Conservation (phyloP, 441 rosid species). For the Croton laevigatus region DNA sequence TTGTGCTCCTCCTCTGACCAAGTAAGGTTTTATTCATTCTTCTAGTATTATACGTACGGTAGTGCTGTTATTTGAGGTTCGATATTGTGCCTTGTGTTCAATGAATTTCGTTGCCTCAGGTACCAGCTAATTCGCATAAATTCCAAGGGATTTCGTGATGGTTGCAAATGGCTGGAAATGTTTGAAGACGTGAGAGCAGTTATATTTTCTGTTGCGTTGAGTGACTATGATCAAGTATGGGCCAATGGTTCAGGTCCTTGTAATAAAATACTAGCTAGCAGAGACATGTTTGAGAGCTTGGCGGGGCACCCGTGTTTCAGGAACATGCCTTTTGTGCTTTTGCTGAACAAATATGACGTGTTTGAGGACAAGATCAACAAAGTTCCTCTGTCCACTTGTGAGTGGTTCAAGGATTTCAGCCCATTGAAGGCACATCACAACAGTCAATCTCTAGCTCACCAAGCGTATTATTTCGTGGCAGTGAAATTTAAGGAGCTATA, state of each 20-base stretch:
- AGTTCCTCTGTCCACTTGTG: constrained; percentile 54
- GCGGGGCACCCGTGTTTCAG: constrained; percentile 77
- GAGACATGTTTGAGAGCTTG: constrained; percentile 68
- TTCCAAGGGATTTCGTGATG: constrained; percentile 78
- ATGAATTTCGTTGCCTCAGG: constrained; percentile 34
- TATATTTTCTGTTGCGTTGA: constrained; percentile 75
- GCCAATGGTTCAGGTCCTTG: constrained; percentile 37
- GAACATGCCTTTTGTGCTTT: constrained; percentile 65
- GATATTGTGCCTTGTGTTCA: constrained; percentile 9
- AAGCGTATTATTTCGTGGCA: constrained; percentile 84
- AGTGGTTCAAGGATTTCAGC: constrained; percentile 80
- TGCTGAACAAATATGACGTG: constrained; percentile 82
- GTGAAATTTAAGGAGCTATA: constrained; percentile 89
- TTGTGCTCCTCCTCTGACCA: constrained; percentile 49
- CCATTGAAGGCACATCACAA: constrained; percentile 56
- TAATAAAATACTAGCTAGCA: constrained; percentile 83
- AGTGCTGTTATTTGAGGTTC: neutral
- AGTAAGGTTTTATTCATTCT: constrained; percentile 34
- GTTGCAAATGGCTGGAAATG: constrained; percentile 97
- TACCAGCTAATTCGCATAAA: constrained; percentile 79
- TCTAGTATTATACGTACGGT: neutral
- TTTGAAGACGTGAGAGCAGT: constrained; percentile 86
- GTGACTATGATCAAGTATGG: constrained; percentile 70
- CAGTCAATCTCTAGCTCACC: constrained; percentile 70
- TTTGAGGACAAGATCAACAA: constrained; percentile 73